Evolutionary conservation across 805 yeast species (phyloP), one percentile per base, ranked within the genome.

Genomic region (Metschnikowia corniflorae): DNA sequence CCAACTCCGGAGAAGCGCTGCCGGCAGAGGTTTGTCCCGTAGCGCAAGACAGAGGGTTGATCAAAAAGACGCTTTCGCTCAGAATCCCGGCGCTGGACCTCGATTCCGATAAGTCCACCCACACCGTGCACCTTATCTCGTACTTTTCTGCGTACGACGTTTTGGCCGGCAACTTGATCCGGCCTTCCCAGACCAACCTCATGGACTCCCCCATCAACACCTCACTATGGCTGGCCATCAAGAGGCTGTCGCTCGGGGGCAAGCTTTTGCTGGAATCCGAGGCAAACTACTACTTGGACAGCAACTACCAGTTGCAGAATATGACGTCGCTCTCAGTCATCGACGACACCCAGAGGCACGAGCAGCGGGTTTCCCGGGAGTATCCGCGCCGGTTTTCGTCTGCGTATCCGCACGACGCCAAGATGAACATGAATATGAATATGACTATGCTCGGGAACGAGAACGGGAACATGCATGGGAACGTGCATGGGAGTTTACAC

Each of bases 71-170:
- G 0, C 64, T 87, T 42, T 77, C 87, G 1, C 67, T 86, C 17
- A 72, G 78, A n/a, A 59, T 82, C 12, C 58, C 39, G 1, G 33
- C 29, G 8, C 7, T 60, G 16, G 60, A 61, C 15, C 34, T 38
- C 5, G 51, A 53, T 19, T 47, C 49, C 20, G 52, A 50, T 4
- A 58, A 48, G 27, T 56, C 54, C 29, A 74, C 71, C 49, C 24
- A 21, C 9, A 75, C 83, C 4, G 63, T 80, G 31, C 96, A 91
- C 53, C 60, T 89, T 38, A 78, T 89, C 3, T 78, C 89, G 7
- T 89, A 89, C 59, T 89, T 86, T 55, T 66, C 75, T 20, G 81
- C 87, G 0, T 76, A 76, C 15, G 96, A 89, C 56, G 93, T 87
- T 4, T 53, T 76, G 34, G 63, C 66, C 22, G 79, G 80, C 5